Evolutionary conservation across 345 rosid species (phyloP).

Genomic region (Boechera retrofracta): DNA sequence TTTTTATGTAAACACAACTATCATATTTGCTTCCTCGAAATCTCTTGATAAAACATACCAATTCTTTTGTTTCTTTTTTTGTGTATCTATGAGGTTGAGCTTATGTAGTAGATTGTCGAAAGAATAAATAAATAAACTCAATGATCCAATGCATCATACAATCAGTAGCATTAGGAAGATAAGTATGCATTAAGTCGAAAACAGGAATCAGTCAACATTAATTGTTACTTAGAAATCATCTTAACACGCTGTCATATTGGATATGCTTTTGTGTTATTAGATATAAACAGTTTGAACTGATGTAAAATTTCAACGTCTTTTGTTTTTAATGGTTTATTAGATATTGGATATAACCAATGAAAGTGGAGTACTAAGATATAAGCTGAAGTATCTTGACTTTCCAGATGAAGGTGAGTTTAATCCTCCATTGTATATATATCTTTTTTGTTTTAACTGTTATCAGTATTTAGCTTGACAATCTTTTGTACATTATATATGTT

Average conservation of each 20-base stretch:
- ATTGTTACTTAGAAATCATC: neutral
- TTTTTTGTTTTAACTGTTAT: neutral
- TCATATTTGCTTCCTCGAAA: neutral
- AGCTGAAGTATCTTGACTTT: conserved; percentile 19
- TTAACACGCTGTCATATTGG: neutral
- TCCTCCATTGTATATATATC: neutral
- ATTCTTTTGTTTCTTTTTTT: too few relatives aligned
- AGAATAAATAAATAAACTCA: too few relatives aligned
- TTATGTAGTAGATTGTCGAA: too few relatives aligned
- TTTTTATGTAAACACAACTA: neutral
- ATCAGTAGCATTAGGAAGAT: too few relatives aligned
- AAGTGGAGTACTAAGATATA: neutral
- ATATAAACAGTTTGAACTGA: neutral
- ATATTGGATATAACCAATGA: neutral
- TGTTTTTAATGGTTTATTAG: neutral
- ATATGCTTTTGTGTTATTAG: neutral
- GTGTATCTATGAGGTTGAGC: too few relatives aligned
- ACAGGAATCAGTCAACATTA: too few relatives aligned
- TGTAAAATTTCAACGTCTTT: neutral
- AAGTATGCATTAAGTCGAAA: too few relatives aligned
- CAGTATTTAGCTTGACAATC: neutral
- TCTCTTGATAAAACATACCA: too few relatives aligned
- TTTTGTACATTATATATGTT: neutral
- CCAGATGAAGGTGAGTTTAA: conserved; percentile 1
- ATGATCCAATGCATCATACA: too few relatives aligned